Evolutionary conservation across 345 rosid species (phyloP), one percentile per base, ranked within the genome.

Genomic region (Euphorbia tirucalli): DNA sequence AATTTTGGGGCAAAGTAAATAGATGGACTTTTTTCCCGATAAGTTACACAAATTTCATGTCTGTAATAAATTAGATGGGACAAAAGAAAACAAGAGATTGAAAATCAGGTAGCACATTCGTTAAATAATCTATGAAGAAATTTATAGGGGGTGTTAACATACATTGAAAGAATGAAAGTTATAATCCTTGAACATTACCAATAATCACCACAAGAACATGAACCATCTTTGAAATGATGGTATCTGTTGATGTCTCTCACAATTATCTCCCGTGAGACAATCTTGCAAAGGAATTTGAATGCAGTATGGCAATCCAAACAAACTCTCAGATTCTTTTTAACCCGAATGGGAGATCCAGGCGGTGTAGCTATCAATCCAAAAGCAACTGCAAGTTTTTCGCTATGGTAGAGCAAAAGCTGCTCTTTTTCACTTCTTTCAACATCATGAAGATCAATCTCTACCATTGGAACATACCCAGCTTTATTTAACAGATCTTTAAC

Each of bases 201-300:
- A 66, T 86, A 88, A 79, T 86, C 89, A 44, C 89, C 84, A 56
- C 89, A 88, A 55, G 90, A 88, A 81, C 93, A 88, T 28, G 78
- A 82, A 48, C 93, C 93, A 69, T 85, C 81, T 74, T 67, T 81
- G 71, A 88, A 85, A 82, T 83, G 89, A 66, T 88, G 93, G 82
- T 79, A 86, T 68, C 93, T 79, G 73, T 87, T 87, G 57, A 74
- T 70, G 75, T 88, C 93, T 78, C 87, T 87, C 57, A 88, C 82
- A 46, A 87, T 85, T 19, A 87, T 86, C 75, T 86, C 87, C 72
- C 90, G 77, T 4, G 89, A 82, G 56, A 79, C 86, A 19, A 88
- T 83, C 69, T 83, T 79, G 62, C 82, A 75, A 54, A 85, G 81
- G 76, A 83, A 82, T 64, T 88, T 85, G 68, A 86, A 58, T 13